Base-by-base conservation (phyloP, 108 stramenopile species). In the Thalassiosira profunda region DNA sequence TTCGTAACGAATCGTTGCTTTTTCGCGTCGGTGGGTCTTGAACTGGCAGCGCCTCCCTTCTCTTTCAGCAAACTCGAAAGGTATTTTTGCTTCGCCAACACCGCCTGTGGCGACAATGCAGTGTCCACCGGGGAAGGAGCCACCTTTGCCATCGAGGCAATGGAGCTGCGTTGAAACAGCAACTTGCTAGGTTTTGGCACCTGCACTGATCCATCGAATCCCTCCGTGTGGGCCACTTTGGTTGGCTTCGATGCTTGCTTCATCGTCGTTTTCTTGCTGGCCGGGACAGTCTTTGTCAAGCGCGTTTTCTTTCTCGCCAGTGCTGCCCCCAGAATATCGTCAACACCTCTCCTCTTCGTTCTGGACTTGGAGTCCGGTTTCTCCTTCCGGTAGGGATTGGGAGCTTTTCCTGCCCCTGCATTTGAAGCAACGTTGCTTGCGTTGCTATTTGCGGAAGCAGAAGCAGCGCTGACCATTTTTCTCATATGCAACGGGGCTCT, bases 181-280 rank as follows among this genome's bases (percentile, higher is more conserved):
- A 80, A 18, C 24, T 72, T 20, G 35, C 47, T 85, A 0, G 84
- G 88, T 61, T 83, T 86, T 5, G 88, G 92, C 47, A 93, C 79
- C 34, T 59, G 58, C 14, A 93, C 89, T 12, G 83, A 67, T 15
- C 92, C 89, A 58, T 93, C 80, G 46, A 82, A 86, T 14, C 75
- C 80, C 25, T 60, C 55, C 12, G 28, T 45, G 21, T 74, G 72
- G 57, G 74, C 59, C 21, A 79, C 30, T 46, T 74, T 79, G 34
- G 38, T n/a, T 4, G 45, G 37, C 38, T 51, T 25, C 28, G 41
- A 15, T 37, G 41, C 5, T 34, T 21, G 45, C 42, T 25, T 14
- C 28, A 41, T 58, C 37, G 58, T 37, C 28, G 45, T 33, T 42
- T 30, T 45, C 5, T 53, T 18, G 26, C 11, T 24, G 24, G 24